Evolutionary conservation across 73 alveolate species (phyloP).

Genomic region (Symbiodinium natans): DNA sequence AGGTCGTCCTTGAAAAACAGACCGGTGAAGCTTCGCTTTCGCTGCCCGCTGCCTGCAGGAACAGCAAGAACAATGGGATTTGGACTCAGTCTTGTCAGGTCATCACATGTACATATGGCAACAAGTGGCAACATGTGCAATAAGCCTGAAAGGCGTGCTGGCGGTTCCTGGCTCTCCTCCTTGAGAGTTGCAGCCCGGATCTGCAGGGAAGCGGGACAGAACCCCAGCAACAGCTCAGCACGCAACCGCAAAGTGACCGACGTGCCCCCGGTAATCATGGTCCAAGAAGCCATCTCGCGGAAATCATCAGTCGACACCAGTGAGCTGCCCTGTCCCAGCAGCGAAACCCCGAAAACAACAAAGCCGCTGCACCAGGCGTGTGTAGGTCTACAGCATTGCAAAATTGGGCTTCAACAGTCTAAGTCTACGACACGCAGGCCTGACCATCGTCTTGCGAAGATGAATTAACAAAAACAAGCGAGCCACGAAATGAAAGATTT

Average conservation of each 20-base stretch:
- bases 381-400: too few species aligned
- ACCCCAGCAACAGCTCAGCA: too few species aligned
- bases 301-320: background rate
- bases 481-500: too few species aligned
- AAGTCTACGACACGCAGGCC: too few species aligned
- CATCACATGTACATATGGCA: background rate
- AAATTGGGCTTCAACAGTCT: too few species aligned
- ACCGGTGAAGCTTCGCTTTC: background rate
- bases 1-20: background rate
- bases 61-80: background rate
- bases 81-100: background rate
- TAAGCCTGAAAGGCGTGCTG: background rate
- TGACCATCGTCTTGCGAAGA: too few species aligned
- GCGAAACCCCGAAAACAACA: too few species aligned
- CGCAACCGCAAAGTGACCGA: too few species aligned
- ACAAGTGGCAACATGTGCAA: too few species aligned
- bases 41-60: background rate
- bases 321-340: background rate
- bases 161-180: background rate
- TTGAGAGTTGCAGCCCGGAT: background rate
- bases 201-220: background rate
- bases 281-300: constrained; percentile 7
- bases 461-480: too few species aligned
- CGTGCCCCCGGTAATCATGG: too few species aligned
- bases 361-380: too few species aligned